Base-by-base conservation (phyloP, 2,329 filamentous ascomycete genomes). In the Colletotrichum spinosum region DNA sequence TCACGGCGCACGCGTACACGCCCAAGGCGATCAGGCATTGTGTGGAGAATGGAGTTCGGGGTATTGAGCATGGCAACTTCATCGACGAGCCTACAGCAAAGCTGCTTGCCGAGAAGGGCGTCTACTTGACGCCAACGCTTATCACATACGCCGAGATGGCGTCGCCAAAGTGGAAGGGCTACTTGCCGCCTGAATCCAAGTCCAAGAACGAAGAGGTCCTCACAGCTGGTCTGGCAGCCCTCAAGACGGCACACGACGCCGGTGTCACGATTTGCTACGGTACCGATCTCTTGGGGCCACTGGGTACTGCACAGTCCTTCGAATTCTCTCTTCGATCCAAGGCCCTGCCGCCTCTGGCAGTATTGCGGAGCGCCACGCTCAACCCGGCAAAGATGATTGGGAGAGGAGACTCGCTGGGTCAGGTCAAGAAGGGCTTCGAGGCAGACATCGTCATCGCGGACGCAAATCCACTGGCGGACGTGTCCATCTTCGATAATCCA, bases 1-100 rank as follows among this genome's bases (percentile, higher is more conserved):
- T 88, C 2, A 88, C 86, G 1, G 83, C 83, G 4, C 86, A 89
- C 68, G 84, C 84, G 1, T 88, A 89, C 71, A 88, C 85, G 0
- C 79, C 84, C 3, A 72, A 76, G 53, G 81, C 85, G 0, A 88
- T 89, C 48, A 77, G 80, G 11, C 84, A 87, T 65, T 83, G 84
- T 4, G 77, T 89, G 37, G 78, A 82, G 12, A 84, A 88, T 55
- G 87, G 85, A 15, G 85, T 85, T 2, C 77, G 70, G 17, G 84
- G 84, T 1, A 88, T 88, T 74, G 81, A 67, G 79, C 76, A 83
- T 61, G 80, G 81, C 2, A 83, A 82, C 67, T 72, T 83, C 49
- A 70, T 82, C 37, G 78, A 81, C 56, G 60, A 72, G 11, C 74
- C 78, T n/a, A 83, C 82, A 4, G 82, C 85, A 0, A 72, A 76